These are phyloP conservation scores for Metarhizium sp. DNA, from an alignment of 2,329 filamentous ascomycete genomes.

Conservation along the genomic window DNA sequence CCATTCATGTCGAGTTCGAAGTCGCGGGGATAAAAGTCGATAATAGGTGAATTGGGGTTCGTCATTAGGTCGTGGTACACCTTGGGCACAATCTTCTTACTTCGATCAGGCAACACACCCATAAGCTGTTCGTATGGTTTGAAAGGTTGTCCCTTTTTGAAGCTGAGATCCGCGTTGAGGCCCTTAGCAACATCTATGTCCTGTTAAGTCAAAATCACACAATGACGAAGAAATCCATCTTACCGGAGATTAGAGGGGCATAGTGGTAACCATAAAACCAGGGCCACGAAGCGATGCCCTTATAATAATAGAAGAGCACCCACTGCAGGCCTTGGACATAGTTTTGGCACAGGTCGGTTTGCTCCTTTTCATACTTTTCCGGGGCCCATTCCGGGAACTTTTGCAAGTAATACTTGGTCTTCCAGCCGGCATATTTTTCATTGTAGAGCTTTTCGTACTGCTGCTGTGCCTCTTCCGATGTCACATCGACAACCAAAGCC, in stretches of 20 bases:
- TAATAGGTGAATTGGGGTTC: constrained; percentile 78
- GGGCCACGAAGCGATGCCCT: constrained; percentile 93
- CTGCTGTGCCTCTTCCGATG: constrained; percentile 67
- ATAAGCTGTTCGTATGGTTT: constrained; percentile 93
- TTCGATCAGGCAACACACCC: constrained; percentile 94
- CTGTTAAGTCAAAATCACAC: constrained; percentile 11
- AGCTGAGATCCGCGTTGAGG: constrained; percentile 77
- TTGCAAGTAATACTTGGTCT: constrained; percentile 81
- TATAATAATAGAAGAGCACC: constrained; percentile 98
- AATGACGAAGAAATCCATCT: constrained; percentile 12
- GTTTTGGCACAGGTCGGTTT: constrained; percentile 80
- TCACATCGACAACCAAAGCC: constrained; percentile 73
- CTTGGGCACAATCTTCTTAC: constrained; percentile 86
- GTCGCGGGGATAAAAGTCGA: constrained; percentile 95
- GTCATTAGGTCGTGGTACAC: constrained; percentile 93
- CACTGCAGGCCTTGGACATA: constrained; percentile 97
- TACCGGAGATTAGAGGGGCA: constrained; percentile 86
- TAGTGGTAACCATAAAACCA: constrained; percentile 99
- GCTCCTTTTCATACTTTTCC: constrained; percentile 64
- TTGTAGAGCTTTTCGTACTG: constrained; percentile 81
- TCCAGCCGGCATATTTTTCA: constrained; percentile 85
- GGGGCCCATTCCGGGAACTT: constrained; percentile 85
- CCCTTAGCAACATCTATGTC: constrained; percentile 76
- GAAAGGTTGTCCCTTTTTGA: constrained; percentile 91
- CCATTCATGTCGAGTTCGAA: constrained; percentile 99